Conservation (phyloP, 768 basidiomycete species). For the Podaxis sp. region DNA sequence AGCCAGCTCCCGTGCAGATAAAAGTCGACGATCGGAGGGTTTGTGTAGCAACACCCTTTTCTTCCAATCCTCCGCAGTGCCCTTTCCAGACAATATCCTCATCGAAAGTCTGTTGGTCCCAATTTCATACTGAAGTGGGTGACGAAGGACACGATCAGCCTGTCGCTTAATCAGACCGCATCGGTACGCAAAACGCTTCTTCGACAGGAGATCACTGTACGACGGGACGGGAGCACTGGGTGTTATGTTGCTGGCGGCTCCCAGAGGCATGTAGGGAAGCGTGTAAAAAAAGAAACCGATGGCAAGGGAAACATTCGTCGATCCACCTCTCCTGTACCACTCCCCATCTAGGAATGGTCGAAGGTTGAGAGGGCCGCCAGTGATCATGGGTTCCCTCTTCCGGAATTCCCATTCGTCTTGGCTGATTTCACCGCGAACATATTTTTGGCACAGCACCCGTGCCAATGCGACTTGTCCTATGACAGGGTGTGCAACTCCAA, state of each 20-base stretch:
- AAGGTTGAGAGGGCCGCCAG: conserved; percentile 49
- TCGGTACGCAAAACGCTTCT: conserved; percentile 46
- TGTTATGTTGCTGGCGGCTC: conserved; percentile 24
- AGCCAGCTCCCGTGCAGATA: conserved; percentile 30
- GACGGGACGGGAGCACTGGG: conserved; percentile 40
- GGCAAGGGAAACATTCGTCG: conserved; percentile 39
- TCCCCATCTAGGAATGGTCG: conserved; percentile 47
- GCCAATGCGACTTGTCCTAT: conserved; percentile 54
- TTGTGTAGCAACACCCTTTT: conserved; percentile 9
- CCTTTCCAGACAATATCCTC: conserved; percentile 25
- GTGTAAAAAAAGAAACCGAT: conserved; percentile 43
- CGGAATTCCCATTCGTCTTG: conserved; percentile 54
- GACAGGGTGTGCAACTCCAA: conserved; percentile 49
- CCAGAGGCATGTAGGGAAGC: conserved; percentile 49
- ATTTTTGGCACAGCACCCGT: conserved; percentile 47
- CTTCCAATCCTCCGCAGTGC: conserved; percentile 20
- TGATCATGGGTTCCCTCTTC: conserved; percentile 47
- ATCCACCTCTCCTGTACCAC: conserved; percentile 49
- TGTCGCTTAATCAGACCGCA: conserved; percentile 37
- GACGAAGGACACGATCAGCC: conserved; percentile 29
- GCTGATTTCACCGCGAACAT: conserved; percentile 46
- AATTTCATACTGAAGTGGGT: conserved; percentile 51
- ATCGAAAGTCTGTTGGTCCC: conserved; percentile 23
- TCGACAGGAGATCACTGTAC: conserved; percentile 41
- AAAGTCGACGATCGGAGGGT: conserved; percentile 11